Percentiles rank a stretch among this genome's conserved stretches.
phyloP scores from a whole-genome alignment of 31 red algal genomes.

The Endocladia muricata region DNA sequence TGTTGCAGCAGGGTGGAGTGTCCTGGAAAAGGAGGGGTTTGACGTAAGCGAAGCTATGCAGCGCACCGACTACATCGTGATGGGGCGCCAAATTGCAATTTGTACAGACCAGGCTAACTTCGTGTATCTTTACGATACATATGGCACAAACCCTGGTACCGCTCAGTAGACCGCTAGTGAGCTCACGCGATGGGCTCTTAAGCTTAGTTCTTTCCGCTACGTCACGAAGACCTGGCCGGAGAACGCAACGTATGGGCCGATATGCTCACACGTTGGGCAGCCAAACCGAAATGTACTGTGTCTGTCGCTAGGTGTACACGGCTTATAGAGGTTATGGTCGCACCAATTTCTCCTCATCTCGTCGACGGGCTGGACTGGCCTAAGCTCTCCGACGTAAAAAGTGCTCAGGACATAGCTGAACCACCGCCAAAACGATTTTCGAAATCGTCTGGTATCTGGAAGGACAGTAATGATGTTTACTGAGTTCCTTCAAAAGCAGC shows the following conservation, averaged over 20 bases:
- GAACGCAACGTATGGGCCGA: constrained; percentile 24
- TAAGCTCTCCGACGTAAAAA: neutral
- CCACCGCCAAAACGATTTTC: neutral
- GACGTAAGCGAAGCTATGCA: neutral
- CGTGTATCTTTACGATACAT: constrained; percentile 1
- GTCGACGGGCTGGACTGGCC: constrained; percentile 33
- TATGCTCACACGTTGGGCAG: constrained; percentile 19
- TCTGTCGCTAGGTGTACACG: neutral
- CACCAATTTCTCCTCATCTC: neutral
- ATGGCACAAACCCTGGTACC: neutral
- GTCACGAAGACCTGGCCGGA: neutral
- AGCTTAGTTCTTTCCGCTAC: neutral
- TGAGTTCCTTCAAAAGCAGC: constrained; percentile 29
- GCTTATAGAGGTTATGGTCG: neutral
- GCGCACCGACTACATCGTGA: neutral
- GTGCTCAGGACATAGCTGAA: constrained; percentile 1
- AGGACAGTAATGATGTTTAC: neutral
- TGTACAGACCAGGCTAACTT: constrained; percentile 12
- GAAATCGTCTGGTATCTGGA: neutral
- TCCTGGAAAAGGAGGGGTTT: constrained; percentile 14
- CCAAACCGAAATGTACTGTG: neutral
- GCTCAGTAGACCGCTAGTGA: neutral
- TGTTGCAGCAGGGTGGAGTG: neutral
- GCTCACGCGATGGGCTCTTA: neutral
- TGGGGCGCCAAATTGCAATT: neutral